These are phyloP conservation scores for Microdochium paspali DNA, from an alignment of 2,329 filamentous ascomycete genomes.

Conservation along the genomic window DNA sequence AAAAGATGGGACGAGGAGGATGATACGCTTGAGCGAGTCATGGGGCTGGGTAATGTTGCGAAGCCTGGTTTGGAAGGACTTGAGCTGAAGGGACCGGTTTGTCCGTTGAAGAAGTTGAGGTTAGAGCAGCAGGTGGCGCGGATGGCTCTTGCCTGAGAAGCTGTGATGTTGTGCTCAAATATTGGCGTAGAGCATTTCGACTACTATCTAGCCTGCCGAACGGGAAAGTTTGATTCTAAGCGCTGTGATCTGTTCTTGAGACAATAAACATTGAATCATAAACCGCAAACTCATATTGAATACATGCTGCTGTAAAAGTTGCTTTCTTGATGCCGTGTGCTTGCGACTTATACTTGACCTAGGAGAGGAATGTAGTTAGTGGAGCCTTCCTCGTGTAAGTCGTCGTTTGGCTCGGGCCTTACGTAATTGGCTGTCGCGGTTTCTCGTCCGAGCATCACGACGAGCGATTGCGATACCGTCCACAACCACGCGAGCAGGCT, in stretches of 20 bases:
- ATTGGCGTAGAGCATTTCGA: no score
- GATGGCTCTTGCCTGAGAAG: not conserved
- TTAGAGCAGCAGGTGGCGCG: not conserved
- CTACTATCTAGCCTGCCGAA: no score
- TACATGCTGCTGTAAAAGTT: no score
- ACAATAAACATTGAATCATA: no score
- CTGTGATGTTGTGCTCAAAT: no score
- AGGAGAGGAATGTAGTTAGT: no score
- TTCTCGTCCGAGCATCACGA: not conserved
- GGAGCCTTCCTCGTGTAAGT: no score
- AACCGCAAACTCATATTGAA: no score
- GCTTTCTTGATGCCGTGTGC: no score
- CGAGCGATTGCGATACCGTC: not conserved
- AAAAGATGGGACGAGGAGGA: constrained; percentile 31
- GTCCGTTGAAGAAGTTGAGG: not conserved
- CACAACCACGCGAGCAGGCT: not conserved
- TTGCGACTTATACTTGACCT: no score
- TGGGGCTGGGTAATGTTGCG: constrained; percentile 18
- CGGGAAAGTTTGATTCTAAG: no score
- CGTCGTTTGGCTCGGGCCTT: not conserved
- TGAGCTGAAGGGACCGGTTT: not conserved
- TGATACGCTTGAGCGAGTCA: constrained; percentile 25
- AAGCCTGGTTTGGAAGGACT: not conserved
- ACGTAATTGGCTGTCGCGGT: not conserved
- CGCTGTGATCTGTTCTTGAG: no score